Base-by-base conservation (phyloP, 352 stramenopile species). In the Globisporangium acanthophoron region DNA sequence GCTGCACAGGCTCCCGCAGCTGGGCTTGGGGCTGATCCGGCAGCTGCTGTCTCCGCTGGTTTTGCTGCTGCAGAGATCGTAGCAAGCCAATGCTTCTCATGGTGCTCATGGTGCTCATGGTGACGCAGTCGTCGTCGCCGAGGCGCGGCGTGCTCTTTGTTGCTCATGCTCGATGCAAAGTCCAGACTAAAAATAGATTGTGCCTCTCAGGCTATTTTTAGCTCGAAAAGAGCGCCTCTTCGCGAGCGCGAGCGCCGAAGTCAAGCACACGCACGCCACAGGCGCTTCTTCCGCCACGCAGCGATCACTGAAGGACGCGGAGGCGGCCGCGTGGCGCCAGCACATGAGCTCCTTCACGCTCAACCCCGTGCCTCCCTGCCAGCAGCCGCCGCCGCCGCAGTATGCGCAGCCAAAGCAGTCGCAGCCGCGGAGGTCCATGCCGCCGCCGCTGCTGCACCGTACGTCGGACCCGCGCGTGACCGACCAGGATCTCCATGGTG, bases 401-500 rank as follows among this genome's bases (percentile, higher is more conserved):
- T 24, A 27, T 29, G 3, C n/a, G 48, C 11, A 46, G 18, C 56
- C 21, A 8, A 33, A 40, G 6, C n/a, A 50, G 13, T 33, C 16
- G 24, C 54, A 61, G 62, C 54, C 73, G 56, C 52, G 55, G 49
- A 63, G 65, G 58, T 24, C 21, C 21, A 24, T 1, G 21, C 21
- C 21, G 1, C 67, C 59, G 49, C 56, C 67, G 54, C 70, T 90
- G 29, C 39, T 65, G 46, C 80, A 90, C 51, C 77, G 80, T 50
- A 74, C 74, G 52, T 90, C 80, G 3, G 80, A 90, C 56, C 80
- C 80, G 24, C 65, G 78, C 60, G 77, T 88, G 39, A 87, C 66
- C 55, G 76, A 87, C 47, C 59, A 67, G 16, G 72, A 85, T 52
- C 62, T 85, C 39, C 65, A 81, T 41, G 74, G 74, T 84, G 54